A percentile compares a stretch with the other conserved stretches of the same genome.
phyloP scores from a whole-genome alignment of 352 stramenopile species.

The Thalassiosira mediterranea region DNA sequence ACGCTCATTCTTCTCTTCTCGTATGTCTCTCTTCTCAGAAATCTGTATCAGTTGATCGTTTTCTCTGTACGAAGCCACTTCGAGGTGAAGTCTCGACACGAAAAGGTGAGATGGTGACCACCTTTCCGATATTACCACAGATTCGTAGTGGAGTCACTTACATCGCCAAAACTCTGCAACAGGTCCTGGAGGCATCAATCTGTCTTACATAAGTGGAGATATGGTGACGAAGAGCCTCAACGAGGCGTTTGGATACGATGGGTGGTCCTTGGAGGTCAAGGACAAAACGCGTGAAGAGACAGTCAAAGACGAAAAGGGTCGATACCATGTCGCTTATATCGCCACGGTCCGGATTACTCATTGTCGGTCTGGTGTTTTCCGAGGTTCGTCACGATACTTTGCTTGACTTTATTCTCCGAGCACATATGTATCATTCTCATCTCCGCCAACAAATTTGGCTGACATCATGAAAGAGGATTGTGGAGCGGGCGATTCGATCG shows the following conservation, averaged over 20 bases:
- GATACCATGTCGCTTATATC: constrained; percentile 69
- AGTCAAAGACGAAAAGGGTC: constrained; percentile 58
- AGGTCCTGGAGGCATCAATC: constrained; percentile 70
- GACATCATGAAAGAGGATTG: constrained; percentile 61
- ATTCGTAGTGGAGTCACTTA: background rate
- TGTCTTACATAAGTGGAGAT: constrained; percentile 76
- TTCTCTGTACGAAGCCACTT: constrained; percentile 72
- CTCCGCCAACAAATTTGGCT: no score
- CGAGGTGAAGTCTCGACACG: constrained; percentile 54
- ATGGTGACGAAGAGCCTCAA: constrained; percentile 71
- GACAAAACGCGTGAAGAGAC: constrained; percentile 51
- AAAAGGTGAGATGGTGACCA: background rate
- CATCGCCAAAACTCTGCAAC: constrained; percentile 26
- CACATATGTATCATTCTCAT: no score
- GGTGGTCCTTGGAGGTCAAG: constrained; percentile 77
- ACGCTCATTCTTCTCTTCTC: constrained; percentile 1
- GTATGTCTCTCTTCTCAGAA: constrained; percentile 14
- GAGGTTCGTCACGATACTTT: constrained; percentile 50
- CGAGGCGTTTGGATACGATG: constrained; percentile 82
- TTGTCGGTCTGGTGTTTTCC: constrained; percentile 53
- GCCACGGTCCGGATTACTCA: constrained; percentile 76
- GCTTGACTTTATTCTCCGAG: no score
- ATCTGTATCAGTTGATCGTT: constrained; percentile 61
- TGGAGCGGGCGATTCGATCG: constrained; percentile 72
- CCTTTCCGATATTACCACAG: background rate